Conservation (phyloP, 78 protist species). For the Blattamonas nauphoetae region DNA sequence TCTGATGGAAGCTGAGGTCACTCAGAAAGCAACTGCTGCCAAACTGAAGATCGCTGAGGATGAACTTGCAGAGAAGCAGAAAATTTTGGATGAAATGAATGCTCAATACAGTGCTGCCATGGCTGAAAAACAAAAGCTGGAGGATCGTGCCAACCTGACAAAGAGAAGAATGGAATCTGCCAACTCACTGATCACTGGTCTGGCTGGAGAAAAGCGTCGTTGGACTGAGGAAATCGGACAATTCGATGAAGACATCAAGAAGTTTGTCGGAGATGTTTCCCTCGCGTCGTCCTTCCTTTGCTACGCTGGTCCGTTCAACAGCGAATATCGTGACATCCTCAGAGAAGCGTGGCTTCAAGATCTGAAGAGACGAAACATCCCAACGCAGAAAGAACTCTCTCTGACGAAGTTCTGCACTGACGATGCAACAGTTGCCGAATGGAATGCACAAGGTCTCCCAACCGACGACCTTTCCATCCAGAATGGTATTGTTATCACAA, state of each 20-base stretch:
- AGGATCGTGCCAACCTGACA: slow-evolving; percentile 56
- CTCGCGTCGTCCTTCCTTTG: slow-evolving; percentile 63
- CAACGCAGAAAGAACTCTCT: slow-evolving; percentile 42
- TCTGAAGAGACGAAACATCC: slow-evolving; percentile 33
- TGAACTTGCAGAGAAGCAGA: slow-evolving; percentile 47
- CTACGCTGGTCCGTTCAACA: slow-evolving; percentile 79
- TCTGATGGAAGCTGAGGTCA: slow-evolving; percentile 36
- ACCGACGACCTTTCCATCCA: slow-evolving; percentile 73
- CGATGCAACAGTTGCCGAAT: slow-evolving; percentile 59
- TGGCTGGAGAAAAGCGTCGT: slow-evolving; percentile 68
- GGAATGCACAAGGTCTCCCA: slow-evolving; percentile 77
- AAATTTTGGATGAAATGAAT: slow-evolving; percentile 34
- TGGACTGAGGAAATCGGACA: slow-evolving; percentile 57
- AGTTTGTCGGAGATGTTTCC: slow-evolving; percentile 72
- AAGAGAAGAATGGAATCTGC: slow-evolving; percentile 53
- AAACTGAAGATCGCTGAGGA: slow-evolving; percentile 41
- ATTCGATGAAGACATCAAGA: slow-evolving; percentile 38
- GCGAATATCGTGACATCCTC: slow-evolving; percentile 51
- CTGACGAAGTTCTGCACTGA: slow-evolving; percentile 47
- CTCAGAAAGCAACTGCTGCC: slow-evolving; percentile 25
- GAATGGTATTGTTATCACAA: slow-evolving; percentile 74
- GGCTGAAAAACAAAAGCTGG: slow-evolving; percentile 49
- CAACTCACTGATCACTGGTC: slow-evolving; percentile 59
- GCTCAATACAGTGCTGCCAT: slow-evolving; percentile 51
- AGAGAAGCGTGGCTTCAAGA: slow-evolving; percentile 20